A percentile compares a stretch with the other conserved stretches of the same genome.
These are phyloP conservation scores for Amanita brunnescens DNA, from an alignment of 768 basidiomycete species.

Conservation along the genomic window DNA sequence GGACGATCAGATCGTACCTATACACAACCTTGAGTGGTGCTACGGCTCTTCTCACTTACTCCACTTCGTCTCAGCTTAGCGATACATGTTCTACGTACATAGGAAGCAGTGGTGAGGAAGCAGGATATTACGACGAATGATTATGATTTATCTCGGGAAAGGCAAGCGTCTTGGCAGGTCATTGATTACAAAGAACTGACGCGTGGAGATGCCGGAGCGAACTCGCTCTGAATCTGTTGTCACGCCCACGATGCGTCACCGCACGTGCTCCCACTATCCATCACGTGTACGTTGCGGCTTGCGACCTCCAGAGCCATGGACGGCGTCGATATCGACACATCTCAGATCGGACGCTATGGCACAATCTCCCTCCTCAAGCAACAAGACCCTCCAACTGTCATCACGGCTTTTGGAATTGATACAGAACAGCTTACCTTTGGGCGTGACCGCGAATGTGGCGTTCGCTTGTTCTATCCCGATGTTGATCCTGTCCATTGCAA, in stretches of 20 bases:
- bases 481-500: slow-evolving; percentile 60
- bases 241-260: slow-evolving; percentile 3
- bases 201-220: no score
- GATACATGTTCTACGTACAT: no score
- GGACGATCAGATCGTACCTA: no score
- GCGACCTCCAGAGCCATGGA: not conserved
- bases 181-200: not conserved
- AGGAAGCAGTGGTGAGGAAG: no score
- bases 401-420: slow-evolving; percentile 70
- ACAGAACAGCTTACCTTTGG: slow-evolving; percentile 61
- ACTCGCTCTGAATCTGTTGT: no score
- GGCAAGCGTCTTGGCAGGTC: not conserved
- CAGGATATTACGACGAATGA: no score
- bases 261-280: not conserved
- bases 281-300: not conserved
- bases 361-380: slow-evolving; percentile 57
- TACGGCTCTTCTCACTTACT: no score
- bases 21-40: no score
- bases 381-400: slow-evolving; percentile 31
- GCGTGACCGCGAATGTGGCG: slow-evolving; percentile 51
- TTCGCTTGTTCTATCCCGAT: slow-evolving; percentile 60
- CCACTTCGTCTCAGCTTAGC: no score
- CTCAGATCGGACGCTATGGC: slow-evolving; percentile 55
- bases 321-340: slow-evolving; percentile 3
- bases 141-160: no score